Percentiles rank a stretch among this genome's conserved stretches.
These are phyloP conservation scores for Pseudozyma pruni DNA, from an alignment of 1,284 basidiomycete species.

Conservation along the genomic window DNA sequence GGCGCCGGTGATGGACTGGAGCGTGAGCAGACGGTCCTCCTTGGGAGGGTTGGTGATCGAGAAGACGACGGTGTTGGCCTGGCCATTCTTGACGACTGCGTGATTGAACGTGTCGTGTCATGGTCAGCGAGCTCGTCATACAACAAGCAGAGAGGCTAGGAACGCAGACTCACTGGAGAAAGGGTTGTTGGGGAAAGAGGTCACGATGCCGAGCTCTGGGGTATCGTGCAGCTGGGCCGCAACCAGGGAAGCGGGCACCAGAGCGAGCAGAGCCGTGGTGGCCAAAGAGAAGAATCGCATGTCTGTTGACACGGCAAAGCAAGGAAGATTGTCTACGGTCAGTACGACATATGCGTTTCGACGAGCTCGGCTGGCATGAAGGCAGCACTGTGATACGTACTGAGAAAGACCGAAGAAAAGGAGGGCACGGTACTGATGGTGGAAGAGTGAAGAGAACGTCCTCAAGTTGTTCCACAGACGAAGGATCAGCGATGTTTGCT, in stretches of 20 bases:
- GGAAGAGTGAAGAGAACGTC: too few relatives aligned
- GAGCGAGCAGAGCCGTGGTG: slow-evolving; percentile 35
- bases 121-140: too few relatives aligned
- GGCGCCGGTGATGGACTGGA: slow-evolving; percentile 63
- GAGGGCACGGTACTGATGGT: too few relatives aligned
- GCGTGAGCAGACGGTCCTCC: slow-evolving; percentile 57
- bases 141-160: too few relatives aligned
- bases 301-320: background rate
- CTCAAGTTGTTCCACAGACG: too few relatives aligned
- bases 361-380: too few relatives aligned
- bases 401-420: too few relatives aligned
- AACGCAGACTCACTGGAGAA: slow-evolving; percentile 43
- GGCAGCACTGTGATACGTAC: too few relatives aligned
- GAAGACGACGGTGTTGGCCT: slow-evolving; percentile 65
- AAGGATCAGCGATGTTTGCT: too few relatives aligned
- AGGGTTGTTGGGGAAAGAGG: slow-evolving; percentile 65
- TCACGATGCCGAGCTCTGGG: slow-evolving; percentile 61
- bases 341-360: background rate
- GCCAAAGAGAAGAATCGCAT: slow-evolving; percentile 44
- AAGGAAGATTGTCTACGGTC: background rate
- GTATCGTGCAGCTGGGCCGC: slow-evolving; percentile 55
- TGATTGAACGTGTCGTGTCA: too few relatives aligned
- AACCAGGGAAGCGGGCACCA: slow-evolving; percentile 36
- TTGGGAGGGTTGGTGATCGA: slow-evolving; percentile 55
- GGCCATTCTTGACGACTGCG: slow-evolving; percentile 63